phyloP scores from a whole-genome alignment of 768 basidiomycete species.

The Thelephora ganbajun region DNA sequence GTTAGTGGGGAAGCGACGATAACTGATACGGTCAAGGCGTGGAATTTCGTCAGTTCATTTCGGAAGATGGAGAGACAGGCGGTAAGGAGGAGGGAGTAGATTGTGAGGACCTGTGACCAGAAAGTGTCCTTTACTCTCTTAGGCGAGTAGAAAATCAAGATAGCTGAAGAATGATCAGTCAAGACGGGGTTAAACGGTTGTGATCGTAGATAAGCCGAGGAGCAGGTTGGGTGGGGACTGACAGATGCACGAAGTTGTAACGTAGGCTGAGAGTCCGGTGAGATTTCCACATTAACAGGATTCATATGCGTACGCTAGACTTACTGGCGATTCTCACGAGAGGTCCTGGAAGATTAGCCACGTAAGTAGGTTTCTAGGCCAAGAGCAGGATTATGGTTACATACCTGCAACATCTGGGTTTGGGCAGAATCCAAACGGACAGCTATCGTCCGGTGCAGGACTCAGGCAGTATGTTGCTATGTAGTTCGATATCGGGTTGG shows the following conservation, averaged over 20 bases:
- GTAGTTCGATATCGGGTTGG: neutral
- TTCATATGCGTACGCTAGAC: neutral
- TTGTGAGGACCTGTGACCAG: constrained; percentile 1
- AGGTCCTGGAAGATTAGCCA: neutral
- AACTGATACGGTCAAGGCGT: neutral
- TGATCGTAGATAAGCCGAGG: too few species aligned
- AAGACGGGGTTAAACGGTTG: neutral
- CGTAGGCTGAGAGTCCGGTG: neutral
- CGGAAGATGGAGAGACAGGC: neutral
- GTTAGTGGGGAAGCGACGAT: constrained; percentile 1
- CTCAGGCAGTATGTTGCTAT: constrained; percentile 1
- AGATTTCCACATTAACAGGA: neutral
- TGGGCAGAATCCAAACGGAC: constrained; percentile 1
- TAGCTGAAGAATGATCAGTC: neutral
- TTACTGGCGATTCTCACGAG: neutral
- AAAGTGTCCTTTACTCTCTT: neutral
- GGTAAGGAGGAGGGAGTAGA: constrained; percentile 2
- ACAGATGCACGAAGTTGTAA: constrained; percentile 1
- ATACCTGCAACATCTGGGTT: constrained; percentile 2
- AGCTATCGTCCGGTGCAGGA: constrained; percentile 1
- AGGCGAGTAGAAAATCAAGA: constrained; percentile 2
- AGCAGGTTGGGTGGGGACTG: neutral
- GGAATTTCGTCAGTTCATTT: neutral
- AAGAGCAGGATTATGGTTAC: neutral
- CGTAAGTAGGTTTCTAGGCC: neutral